These are phyloP conservation scores for Tolypocladium pustulatum DNA, from an alignment of 2,329 filamentous ascomycete genomes.

Conservation along the genomic window DNA sequence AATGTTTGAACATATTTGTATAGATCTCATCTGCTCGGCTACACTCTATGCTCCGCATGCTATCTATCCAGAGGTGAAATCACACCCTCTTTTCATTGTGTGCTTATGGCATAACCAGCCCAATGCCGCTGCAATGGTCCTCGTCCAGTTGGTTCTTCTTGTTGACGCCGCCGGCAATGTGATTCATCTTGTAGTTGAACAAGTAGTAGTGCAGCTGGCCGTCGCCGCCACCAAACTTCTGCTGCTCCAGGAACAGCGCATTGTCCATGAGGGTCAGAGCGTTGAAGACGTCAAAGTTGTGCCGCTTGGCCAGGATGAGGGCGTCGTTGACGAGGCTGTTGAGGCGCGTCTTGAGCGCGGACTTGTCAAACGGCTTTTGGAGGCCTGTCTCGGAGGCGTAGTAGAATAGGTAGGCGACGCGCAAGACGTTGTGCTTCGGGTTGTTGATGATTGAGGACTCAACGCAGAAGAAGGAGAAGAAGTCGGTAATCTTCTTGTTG, in stretches of 20 bases:
- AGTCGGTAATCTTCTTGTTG: conserved; percentile 81
- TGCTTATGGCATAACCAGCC: conserved; percentile 62
- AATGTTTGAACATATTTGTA: neutral
- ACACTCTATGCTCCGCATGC: neutral
- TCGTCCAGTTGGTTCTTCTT: conserved; percentile 67
- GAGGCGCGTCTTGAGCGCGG: conserved; percentile 65
- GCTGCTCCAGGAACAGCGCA: conserved; percentile 80
- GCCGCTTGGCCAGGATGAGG: conserved; percentile 74
- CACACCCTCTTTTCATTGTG: neutral
- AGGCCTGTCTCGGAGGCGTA: conserved; percentile 82
- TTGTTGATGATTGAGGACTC: conserved; percentile 87
- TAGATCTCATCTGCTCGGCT: neutral
- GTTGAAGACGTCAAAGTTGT: conserved; percentile 92
- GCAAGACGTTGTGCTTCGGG: conserved; percentile 65
- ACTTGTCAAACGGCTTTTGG: conserved; percentile 36
- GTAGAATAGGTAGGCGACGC: conserved; percentile 94
- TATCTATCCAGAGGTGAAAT: neutral
- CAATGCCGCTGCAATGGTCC: conserved; percentile 72
- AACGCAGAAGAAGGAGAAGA: conserved; percentile 93
- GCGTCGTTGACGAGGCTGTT: conserved; percentile 76
- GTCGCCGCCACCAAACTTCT: conserved; percentile 91
- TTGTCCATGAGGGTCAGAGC: conserved; percentile 91
- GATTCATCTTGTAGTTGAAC: conserved; percentile 88
- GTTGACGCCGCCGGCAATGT: conserved; percentile 79
- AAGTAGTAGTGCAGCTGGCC: conserved; percentile 95